Evolutionary conservation across 176 grass and related monocot genomes (phyloP), one percentile per base, ranked within the genome.

Genomic region (Carex pumila): DNA sequence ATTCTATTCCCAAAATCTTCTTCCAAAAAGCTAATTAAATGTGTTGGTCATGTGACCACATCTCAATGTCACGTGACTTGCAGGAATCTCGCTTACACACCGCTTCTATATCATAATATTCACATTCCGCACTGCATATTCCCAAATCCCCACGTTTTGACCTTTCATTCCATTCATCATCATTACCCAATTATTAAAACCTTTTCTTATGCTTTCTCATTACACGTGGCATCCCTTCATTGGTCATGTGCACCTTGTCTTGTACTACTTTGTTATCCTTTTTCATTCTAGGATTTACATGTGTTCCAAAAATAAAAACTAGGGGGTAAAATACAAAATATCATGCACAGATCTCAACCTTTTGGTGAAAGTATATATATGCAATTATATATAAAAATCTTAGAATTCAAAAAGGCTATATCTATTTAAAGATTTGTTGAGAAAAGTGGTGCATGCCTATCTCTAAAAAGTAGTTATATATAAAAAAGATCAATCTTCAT

Each of bases 91-190:
- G 85, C 72, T 76, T 76, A 55, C 72, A 77, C 47, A 55, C 2
- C 47, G 22, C 70, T 91, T 87, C 49, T 77, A 54, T 19, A 64
- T 81, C 65, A 17, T 88, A 67, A 69, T 87, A 65, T 76, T 15
- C 61, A 30, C 12, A 53, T 64, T 86, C 72, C 36, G 43, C 39
- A 64, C 63, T 54, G 21, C 63, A 57, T 34, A 61, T 79, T 80
- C 87, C 67, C 89, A 90, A 84, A 90, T 93, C 94, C 91, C 88
- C 41, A 93, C 84, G 86, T 19, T 87, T 91, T 90, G 91, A 91
- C 85, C 73, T 79, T 50, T 83, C 31, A 73, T 90, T 90, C 86
- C 89, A 87, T 75, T 17, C 9, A 79, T 58, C 71, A 90, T 85
- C 90, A 92, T 94, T 87, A 43, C 92, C 55, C 81, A 92, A 90